Conservation (phyloP, 176 grass and related monocot genomes). For the Coix lacrymajobi region DNA sequence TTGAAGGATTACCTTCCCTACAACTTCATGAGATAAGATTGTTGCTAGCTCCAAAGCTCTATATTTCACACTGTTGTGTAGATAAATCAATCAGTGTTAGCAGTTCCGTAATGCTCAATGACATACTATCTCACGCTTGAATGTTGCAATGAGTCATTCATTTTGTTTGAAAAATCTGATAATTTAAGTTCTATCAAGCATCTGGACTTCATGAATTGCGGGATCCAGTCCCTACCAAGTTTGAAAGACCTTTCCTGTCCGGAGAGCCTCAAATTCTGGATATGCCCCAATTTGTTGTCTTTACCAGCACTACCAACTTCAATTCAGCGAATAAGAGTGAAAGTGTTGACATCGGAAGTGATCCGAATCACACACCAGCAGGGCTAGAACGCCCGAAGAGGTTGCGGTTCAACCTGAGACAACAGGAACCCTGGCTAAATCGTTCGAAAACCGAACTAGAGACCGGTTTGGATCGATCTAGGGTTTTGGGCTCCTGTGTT, state of each 20-base stretch:
- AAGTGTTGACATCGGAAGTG: no score
- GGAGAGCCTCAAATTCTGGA: neutral
- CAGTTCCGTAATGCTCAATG: neutral
- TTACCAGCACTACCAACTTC: neutral
- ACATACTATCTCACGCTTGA: neutral
- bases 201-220: accelerated
- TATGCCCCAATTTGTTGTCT: neutral
- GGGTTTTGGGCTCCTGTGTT: no score
- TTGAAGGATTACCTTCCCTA: neutral
- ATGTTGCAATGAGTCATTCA: neutral
- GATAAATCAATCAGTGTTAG: neutral
- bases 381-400: no score
- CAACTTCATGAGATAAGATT: neutral
- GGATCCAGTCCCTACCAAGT: neutral
- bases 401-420: no score
- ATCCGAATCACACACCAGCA: no score
- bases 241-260: neutral
- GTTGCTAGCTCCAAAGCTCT: neutral
- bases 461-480: no score
- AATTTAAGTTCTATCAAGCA: neutral
- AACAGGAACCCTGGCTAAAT: no score
- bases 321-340: neutral
- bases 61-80: neutral
- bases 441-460: no score
- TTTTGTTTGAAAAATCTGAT: neutral